Base-by-base conservation (phyloP, 352 stramenopile genomes). In the Phytophthora hibernalis region DNA sequence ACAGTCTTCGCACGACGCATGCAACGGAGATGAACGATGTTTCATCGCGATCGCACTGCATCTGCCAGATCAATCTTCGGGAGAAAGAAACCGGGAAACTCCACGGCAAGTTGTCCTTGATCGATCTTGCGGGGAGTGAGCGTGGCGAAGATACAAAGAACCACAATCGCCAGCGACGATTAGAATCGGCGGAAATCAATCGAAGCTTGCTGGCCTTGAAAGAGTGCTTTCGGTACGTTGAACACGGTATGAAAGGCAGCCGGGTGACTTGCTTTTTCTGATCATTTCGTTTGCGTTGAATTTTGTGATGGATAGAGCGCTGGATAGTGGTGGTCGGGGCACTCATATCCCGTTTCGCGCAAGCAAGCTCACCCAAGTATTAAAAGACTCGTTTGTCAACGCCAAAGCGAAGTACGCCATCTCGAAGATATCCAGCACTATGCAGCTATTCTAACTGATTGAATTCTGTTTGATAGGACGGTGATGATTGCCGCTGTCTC, bases 141-240 rank as follows among this genome's bases (percentile, higher is more conserved):
- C 85, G 97, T 40, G 97, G 96, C 11, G 91, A 97, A 61, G 97
- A 99, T 73, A 99, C 96, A 8, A 95, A 91, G 53, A 97, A 97
- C 60, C 87, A 96, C 60, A 97, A 97, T 60, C 81, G 88, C 8
- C 91, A 97, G 49, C 97, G 95, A 12, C 82, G 97, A 24, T 88
- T 99, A 79, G 97, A 99, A 71, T 97, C 96, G 16, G 96, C 97
- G 5, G 97, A 99, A 73, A 99, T 99, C 61, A 99, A 99, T 72
- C 99, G 97, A 54, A 98, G 91, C 37, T 73, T 99, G 18, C 65
- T 99, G 26, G 96, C 97, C 8, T 69, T 99, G 26, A 99, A 99
- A 70, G 97, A 99, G 65, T 98, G 97, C 18, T 98, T 99, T 68
- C 83, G 97, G 70, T 91, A 52, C 26, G 67, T 58, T 31, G n/a